phyloP scores from a whole-genome alignment of 768 basidiomycete genomes.

The Podaxis mareebaensis region DNA sequence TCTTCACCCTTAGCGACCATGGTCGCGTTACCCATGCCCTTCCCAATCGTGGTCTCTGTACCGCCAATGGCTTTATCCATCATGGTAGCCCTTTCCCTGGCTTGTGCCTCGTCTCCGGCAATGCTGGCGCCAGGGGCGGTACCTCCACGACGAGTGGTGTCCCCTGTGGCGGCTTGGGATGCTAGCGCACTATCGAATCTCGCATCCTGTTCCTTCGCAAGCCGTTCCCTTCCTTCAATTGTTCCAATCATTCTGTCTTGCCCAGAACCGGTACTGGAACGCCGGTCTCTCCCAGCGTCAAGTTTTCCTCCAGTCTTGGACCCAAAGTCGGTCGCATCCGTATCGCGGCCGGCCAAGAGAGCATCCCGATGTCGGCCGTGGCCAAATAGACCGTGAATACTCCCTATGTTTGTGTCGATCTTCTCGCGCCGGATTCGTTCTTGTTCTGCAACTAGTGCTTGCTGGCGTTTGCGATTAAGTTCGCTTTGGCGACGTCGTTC shows the following conservation, averaged over 20 bases:
- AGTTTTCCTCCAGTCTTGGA: background rate
- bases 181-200: background rate
- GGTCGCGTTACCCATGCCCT: background rate
- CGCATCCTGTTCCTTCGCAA: constrained; percentile 11
- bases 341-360: background rate
- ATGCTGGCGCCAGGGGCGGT: background rate
- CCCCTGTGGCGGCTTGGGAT: background rate
- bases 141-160: background rate
- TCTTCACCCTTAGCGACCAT: background rate
- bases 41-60: background rate
- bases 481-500: background rate
- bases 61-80: background rate
- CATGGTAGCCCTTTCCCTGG: background rate
- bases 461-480: background rate
- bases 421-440: background rate
- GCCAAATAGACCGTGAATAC: constrained; percentile 7
- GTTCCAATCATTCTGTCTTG: constrained; percentile 8
- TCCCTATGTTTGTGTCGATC: background rate
- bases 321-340: constrained; percentile 6
- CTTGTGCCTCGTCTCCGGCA: background rate
- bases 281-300: constrained; percentile 1
- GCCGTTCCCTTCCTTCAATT: background rate
- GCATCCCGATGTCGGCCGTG: constrained; percentile 1
- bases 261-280: background rate
- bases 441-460: background rate